Conservation (phyloP, 2,329 filamentous ascomycete genomes). For the Acephala macrosclerotiorum region DNA sequence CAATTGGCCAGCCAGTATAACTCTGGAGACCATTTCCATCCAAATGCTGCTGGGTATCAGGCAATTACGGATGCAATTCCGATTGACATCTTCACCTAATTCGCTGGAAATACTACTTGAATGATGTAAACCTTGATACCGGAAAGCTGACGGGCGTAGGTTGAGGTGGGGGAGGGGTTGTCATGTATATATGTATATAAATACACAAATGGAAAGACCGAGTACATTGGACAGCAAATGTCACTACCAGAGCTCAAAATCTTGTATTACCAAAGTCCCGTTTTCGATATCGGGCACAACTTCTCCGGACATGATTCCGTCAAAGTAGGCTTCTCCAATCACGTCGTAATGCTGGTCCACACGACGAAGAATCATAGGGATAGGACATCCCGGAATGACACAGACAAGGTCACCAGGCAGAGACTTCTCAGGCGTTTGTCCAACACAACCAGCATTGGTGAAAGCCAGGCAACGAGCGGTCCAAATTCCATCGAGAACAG, state of each 20-base stretch:
- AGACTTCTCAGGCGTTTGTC: not conserved
- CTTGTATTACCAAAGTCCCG: not conserved
- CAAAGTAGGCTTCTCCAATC: slow-evolving; percentile 19
- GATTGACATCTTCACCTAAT: slow-evolving; percentile 54
- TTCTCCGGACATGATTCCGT: slow-evolving; percentile 25
- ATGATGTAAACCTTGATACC: not conserved
- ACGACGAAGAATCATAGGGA: slow-evolving; percentile 14
- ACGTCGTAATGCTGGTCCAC: slow-evolving; percentile 14
- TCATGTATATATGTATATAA: slow-evolving; percentile 5
- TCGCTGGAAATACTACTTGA: not conserved
- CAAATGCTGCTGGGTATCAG: slow-evolving; percentile 65
- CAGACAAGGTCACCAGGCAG: slow-evolving; percentile 13
- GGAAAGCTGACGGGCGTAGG: no score
- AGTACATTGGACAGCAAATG: not conserved
- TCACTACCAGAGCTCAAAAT: not conserved
- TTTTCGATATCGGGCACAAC: not conserved
- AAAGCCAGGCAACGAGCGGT: not conserved
- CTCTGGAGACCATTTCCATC: slow-evolving; percentile 71
- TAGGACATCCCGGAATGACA: slow-evolving; percentile 15
- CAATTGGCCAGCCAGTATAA: slow-evolving; percentile 60
- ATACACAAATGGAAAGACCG: not conserved
- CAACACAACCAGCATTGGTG: not conserved
- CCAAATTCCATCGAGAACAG: not conserved
- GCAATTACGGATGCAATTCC: slow-evolving; percentile 65
- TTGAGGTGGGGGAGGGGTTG: not conserved